These are phyloP conservation scores for Spergularia marina DNA, from an alignment of 148 eudicot species.

Conservation along the genomic window DNA sequence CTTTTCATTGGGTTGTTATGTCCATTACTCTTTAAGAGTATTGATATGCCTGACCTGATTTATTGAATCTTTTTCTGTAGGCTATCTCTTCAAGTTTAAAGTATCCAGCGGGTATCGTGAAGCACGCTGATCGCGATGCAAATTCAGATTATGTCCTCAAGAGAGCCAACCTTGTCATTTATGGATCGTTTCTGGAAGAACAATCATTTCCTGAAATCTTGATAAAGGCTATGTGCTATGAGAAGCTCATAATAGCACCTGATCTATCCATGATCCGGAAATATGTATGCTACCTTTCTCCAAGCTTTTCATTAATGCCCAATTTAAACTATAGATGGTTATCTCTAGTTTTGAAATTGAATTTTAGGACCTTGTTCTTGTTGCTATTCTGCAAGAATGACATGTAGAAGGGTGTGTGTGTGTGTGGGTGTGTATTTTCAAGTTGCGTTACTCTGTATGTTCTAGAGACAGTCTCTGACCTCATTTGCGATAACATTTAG, in stretches of 20 bases:
- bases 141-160: conserved; percentile 44
- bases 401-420: neutral
- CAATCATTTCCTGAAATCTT: conserved; percentile 72
- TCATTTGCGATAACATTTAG: conserved; percentile 41
- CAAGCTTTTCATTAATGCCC: neutral
- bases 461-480: conserved; percentile 31
- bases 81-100: conserved; percentile 57
- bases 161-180: conserved; percentile 62
- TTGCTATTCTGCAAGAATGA: neutral
- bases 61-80: conserved; percentile 37
- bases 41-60: no score
- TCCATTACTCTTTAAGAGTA: neutral
- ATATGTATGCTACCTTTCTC: conserved; percentile 56
- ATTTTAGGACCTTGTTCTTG: neutral
- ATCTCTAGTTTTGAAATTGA: neutral
- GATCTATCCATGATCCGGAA: conserved; percentile 58
- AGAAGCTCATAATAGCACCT: conserved; percentile 83
- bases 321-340: no score
- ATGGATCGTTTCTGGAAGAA: conserved; percentile 88
- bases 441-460: neutral
- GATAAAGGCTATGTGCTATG: conserved; percentile 73
- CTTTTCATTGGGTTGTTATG: neutral
- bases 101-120: conserved; percentile 63
- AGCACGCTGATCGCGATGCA: conserved; percentile 57
- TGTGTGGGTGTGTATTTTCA: no score